These are phyloP conservation scores for Euptelea pleiosperma DNA, from an alignment of 164 flowering plant species.

Conservation along the genomic window DNA sequence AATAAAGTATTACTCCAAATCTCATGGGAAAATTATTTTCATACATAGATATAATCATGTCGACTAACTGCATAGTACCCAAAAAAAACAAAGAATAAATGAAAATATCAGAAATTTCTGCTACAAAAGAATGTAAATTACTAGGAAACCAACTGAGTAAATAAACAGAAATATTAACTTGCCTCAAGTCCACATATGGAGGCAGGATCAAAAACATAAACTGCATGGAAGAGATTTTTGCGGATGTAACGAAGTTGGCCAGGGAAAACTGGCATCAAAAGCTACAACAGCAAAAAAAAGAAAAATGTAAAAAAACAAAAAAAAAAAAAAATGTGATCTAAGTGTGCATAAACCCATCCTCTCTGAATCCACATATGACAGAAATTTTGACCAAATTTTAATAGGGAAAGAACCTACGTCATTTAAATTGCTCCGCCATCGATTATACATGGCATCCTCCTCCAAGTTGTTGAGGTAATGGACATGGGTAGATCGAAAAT, in stretches of 20 bases:
- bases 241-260: slow-evolving; percentile 95
- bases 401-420: slow-evolving; percentile 45
- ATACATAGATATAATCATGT: slow-evolving; percentile 61
- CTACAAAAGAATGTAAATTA: background rate
- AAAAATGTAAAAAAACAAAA: slow-evolving; percentile 1
- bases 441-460: slow-evolving; percentile 83
- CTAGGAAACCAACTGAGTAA: background rate
- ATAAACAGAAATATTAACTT: slow-evolving; percentile 23
- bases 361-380: background rate
- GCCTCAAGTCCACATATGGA: slow-evolving; percentile 85
- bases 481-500: slow-evolving; percentile 89
- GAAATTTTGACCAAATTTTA: background rate
- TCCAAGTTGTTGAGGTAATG: slow-evolving; percentile 94
- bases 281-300: slow-evolving; percentile 36
- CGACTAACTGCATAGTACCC: slow-evolving; percentile 57
- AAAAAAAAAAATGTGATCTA: background rate
- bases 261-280: slow-evolving; percentile 96
- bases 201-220: slow-evolving; percentile 87
- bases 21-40: slow-evolving; percentile 86
- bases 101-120: background rate
- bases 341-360: background rate
- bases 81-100: background rate
- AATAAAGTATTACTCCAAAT: slow-evolving; percentile 84
- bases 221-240: slow-evolving; percentile 92
- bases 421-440: slow-evolving; percentile 90